Evolutionary conservation across 345 rosid genomes (phyloP).

Genomic region (Brassica nigra): DNA sequence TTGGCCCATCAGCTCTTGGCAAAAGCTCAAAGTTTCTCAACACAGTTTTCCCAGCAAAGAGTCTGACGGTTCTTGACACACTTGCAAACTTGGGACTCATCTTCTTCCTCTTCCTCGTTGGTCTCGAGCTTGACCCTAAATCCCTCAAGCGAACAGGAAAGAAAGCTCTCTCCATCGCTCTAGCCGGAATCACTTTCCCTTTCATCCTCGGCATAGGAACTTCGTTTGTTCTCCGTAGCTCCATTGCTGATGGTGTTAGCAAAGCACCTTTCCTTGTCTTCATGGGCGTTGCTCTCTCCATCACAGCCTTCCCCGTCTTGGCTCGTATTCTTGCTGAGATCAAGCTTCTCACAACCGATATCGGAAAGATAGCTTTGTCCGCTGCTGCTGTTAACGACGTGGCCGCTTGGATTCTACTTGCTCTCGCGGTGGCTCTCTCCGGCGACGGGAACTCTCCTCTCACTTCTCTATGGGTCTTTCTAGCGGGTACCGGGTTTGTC

Average conservation of each 20-base stretch:
- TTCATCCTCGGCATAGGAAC: conserved; percentile 69
- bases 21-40: conserved; percentile 52
- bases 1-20: conserved; percentile 86
- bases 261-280: conserved; percentile 51
- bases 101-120: conserved; percentile 78
- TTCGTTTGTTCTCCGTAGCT: conserved; percentile 55
- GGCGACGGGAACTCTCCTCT: conserved; percentile 46
- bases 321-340: conserved; percentile 58
- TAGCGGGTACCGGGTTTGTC: conserved; percentile 50
- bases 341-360: conserved; percentile 50
- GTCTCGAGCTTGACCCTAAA: conserved; percentile 70
- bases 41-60: conserved; percentile 53
- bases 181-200: conserved; percentile 69
- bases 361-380: conserved; percentile 54
- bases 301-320: conserved; percentile 53
- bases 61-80: conserved; percentile 78
- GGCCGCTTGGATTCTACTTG: conserved; percentile 55
- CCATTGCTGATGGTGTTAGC: conserved; percentile 53
- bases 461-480: conserved; percentile 52
- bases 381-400: conserved; percentile 56
- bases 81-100: conserved; percentile 75
- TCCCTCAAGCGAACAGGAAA: conserved; percentile 67
- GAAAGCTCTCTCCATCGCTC: conserved; percentile 59
- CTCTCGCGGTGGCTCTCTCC: conserved; percentile 47
- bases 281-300: conserved; percentile 57